Evolutionary conservation across 495 filamentous ascomycete genomes (phyloP), one percentile per base, ranked within the genome.

Genomic region (Aspergillus saccharolyticus): DNA sequence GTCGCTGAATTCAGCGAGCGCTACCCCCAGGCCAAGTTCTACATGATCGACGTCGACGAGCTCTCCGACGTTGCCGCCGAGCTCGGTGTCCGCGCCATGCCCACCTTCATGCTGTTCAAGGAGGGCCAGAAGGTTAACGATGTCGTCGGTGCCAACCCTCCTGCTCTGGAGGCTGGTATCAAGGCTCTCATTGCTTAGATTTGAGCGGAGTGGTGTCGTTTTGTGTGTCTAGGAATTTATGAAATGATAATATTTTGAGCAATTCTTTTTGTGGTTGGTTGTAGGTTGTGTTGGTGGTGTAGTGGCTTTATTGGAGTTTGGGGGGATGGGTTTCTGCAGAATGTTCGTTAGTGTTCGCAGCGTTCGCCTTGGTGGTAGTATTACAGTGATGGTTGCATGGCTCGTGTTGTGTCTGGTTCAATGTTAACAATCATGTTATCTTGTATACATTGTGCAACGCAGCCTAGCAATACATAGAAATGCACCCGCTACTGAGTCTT

Each of bases 41-140:
- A 83, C 83, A 95, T 96, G 82, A 71, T 97, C 68, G 91, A 97
- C 74, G 91, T 97, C 59, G 94, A 98, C 72, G 77, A 88, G 58
- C 76, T 93, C 24, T 72, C 85, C 56, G 83, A 88, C 0, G 84
- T 96, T 16, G 87, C 89, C 39, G 80, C 86, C 63, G 84, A 95
- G 66, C 84, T 94, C 54, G 84, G 83, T 60, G 83, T 98, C 75
- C 87, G 89, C 64, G 91, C 94, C 66, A 97, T 98, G 94, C 94
- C 94, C 54, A 96, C 93, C 14, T 96, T 98, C 78, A 56, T 85
- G 19, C 71, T 95, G 63, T 96, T 91, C 82, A 91, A 89, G 80
- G 69, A 85, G 57, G 91, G 89, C 54, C 70, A 88, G 68, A 77
- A 80, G 69, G 78, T 83, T 58, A 66, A 79, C 22, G 88, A 90